phyloP scores from a whole-genome alignment of 306 rosid species.

The Quercus wislizeni region DNA sequence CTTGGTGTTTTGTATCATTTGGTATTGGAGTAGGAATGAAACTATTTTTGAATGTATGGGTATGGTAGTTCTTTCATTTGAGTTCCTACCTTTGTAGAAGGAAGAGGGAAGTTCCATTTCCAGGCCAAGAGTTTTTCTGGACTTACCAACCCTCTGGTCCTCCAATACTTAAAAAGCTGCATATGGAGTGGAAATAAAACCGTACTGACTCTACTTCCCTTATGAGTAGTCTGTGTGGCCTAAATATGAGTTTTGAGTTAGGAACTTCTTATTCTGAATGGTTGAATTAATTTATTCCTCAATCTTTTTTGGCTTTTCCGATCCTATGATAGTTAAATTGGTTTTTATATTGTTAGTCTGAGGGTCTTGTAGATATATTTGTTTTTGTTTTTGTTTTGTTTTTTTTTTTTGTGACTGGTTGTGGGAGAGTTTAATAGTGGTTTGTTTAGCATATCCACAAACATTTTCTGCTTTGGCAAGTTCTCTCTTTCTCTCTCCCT shows the following conservation, averaged over 20 bases:
- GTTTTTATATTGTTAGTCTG: not conserved
- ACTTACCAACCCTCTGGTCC: not conserved
- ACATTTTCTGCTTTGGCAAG: not conserved
- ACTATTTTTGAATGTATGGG: not conserved
- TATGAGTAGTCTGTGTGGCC: not conserved
- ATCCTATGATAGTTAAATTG: not conserved
- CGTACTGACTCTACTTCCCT: not conserved
- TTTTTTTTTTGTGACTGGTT: no score
- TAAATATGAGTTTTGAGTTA: not conserved
- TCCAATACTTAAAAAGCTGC: not conserved
- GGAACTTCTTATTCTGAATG: not conserved
- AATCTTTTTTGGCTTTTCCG: not conserved
- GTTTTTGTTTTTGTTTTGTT: not conserved
- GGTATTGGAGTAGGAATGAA: not conserved
- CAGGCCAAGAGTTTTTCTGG: not conserved
- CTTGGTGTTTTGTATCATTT: conserved; percentile 1
- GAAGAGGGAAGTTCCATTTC: not conserved
- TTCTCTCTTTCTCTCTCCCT: not conserved
- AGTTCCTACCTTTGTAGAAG: not conserved
- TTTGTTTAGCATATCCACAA: not conserved
- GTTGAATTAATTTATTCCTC: not conserved
- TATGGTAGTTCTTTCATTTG: not conserved
- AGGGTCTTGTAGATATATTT: not conserved
- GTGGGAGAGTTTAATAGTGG: not conserved
- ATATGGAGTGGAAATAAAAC: not conserved